A percentile compares a stretch with the other conserved stretches of the same genome.
phyloP scores from a whole-genome alignment of 2,329 filamentous ascomycete species.

The Scedosporium dehoogii region DNA sequence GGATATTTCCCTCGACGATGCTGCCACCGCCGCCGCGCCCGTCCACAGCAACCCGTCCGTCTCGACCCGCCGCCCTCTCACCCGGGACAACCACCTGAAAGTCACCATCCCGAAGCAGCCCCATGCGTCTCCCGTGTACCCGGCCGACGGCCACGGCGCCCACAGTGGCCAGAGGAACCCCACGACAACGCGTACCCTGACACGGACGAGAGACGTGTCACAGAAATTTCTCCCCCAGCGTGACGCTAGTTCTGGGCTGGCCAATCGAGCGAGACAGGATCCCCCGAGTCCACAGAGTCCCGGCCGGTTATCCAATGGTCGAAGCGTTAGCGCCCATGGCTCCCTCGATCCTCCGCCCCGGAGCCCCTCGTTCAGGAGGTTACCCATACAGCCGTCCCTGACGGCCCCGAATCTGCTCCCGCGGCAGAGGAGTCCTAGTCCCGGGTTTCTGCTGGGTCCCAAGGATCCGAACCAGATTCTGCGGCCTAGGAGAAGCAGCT shows the following conservation, averaged over 20 bases:
- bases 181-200: conserved; percentile 20
- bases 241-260: conserved; percentile 17
- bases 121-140: conserved; percentile 4
- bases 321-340: conserved; percentile 7
- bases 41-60: conserved; percentile 40
- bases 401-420: conserved; percentile 18
- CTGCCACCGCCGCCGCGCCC: conserved; percentile 21
- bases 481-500: conserved; percentile 51
- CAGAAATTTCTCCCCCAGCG: conserved; percentile 16
- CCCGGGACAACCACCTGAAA: conserved; percentile 19
- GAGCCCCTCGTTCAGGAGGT: conserved; percentile 12
- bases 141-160: conserved; percentile 20
- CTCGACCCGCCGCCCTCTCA: conserved; percentile 29
- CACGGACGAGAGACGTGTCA: conserved; percentile 22
- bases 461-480: conserved; percentile 28
- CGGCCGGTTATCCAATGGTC: not conserved
- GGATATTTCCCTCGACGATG: conserved; percentile 78
- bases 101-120: conserved; percentile 8
- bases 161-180: conserved; percentile 17
- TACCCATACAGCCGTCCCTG: conserved; percentile 13
- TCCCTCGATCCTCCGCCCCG: conserved; percentile 6
- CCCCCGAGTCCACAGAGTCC: not conserved
- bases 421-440: conserved; percentile 42
- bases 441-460: conserved; percentile 34
- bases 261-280: not conserved